Conservation (phyloP, 306 rosid genomes). For the Crataegus laevigata region DNA sequence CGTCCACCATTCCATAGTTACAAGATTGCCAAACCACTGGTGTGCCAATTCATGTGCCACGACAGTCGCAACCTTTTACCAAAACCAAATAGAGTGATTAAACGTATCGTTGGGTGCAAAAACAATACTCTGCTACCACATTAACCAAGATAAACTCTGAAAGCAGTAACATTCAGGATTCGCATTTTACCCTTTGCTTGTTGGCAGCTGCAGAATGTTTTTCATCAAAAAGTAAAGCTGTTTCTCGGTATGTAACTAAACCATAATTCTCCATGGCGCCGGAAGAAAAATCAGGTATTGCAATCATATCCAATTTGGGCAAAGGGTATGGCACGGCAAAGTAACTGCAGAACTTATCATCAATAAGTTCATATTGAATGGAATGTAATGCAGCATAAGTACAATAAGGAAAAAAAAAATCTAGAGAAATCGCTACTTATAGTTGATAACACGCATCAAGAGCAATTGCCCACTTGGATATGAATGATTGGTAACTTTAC, state of each 20-base stretch:
- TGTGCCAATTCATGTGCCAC: background rate
- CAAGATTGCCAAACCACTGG: background rate
- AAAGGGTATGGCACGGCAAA: slow-evolving; percentile 71
- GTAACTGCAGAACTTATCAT: slow-evolving; percentile 45
- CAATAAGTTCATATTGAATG: slow-evolving; percentile 15
- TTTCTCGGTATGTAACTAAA: slow-evolving; percentile 81
- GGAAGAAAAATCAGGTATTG: slow-evolving; percentile 79
- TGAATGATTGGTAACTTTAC: background rate
- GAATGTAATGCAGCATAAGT: slow-evolving; percentile 8
- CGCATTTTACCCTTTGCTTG: slow-evolving; percentile 64
- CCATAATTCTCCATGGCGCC: slow-evolving; percentile 99
- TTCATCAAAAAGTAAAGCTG: slow-evolving; percentile 80
- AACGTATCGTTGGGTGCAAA: slow-evolving; percentile 2
- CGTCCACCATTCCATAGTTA: background rate
- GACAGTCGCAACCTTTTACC: slow-evolving; percentile 50
- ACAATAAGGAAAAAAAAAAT: background rate
- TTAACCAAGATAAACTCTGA: slow-evolving; percentile 5
- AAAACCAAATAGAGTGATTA: slow-evolving; percentile 16
- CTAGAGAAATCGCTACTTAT: background rate
- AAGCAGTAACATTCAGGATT: slow-evolving; percentile 11
- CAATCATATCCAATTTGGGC: slow-evolving; percentile 92
- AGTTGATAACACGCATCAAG: background rate
- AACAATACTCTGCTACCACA: background rate
- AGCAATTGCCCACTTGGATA: background rate
- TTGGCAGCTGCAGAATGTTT: slow-evolving; percentile 78